These are phyloP conservation scores for Closterium sp. DNA, from an alignment of 139 green algal species.

Conservation along the genomic window DNA sequence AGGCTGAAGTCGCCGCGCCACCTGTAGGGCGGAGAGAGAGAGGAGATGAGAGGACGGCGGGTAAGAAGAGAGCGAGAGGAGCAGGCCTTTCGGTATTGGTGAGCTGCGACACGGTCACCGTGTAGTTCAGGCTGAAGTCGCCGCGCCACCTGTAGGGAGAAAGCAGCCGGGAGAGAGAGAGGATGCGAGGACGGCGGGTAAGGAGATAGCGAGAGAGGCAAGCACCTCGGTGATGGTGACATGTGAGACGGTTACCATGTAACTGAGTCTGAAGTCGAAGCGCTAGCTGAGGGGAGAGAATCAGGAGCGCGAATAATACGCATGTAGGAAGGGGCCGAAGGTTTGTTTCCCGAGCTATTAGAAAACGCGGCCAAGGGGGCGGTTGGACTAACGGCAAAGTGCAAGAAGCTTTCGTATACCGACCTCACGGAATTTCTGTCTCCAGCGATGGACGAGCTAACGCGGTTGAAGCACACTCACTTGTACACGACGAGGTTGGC, in stretches of 20 bases:
- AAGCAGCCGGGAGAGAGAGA: not conserved
- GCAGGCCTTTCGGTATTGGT: not conserved
- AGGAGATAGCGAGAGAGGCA: not conserved
- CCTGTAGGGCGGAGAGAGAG: not conserved
- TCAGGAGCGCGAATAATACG: not conserved
- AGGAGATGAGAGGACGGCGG: no score
- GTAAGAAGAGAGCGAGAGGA: not conserved
- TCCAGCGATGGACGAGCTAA: not conserved
- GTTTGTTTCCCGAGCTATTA: not conserved
- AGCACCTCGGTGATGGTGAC: not conserved
- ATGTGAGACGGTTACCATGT: not conserved
- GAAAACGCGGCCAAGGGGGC: not conserved
- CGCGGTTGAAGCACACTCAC: not conserved
- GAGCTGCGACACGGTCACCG: not conserved
- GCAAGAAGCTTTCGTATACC: not conserved
- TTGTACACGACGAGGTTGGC: not conserved
- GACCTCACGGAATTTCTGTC: not conserved
- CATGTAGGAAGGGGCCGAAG: not conserved
- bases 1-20: not conserved
- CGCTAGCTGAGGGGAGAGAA: not conserved
- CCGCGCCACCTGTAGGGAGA: not conserved
- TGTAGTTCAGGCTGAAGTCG: not conserved
- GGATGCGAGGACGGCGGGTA: not conserved
- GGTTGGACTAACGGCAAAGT: not conserved
- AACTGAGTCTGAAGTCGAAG: not conserved